These are phyloP conservation scores for Scleroderma citrinum DNA, from an alignment of 768 basidiomycete species.

Conservation along the genomic window DNA sequence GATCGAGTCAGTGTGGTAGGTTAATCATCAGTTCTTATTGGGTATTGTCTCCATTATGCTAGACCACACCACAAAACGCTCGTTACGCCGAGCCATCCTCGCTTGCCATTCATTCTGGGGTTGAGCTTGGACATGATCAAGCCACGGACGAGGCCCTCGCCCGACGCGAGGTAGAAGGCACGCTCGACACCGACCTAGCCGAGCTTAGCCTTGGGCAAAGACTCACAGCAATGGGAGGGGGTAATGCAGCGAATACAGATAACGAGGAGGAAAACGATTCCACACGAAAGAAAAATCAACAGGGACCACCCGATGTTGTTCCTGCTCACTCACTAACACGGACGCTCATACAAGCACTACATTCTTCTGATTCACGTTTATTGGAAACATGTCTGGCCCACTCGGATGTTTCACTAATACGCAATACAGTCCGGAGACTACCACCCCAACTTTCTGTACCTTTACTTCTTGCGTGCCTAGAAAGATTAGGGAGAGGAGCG, in stretches of 20 bases:
- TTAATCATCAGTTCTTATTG: background rate
- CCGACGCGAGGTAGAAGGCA: slow-evolving; percentile 52
- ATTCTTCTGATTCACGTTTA: slow-evolving; percentile 85
- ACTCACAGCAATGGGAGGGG: slow-evolving; percentile 14
- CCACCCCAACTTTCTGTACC: slow-evolving; percentile 86
- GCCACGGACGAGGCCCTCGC: slow-evolving; percentile 43
- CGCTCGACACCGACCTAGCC: slow-evolving; percentile 77
- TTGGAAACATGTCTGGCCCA: slow-evolving; percentile 85
- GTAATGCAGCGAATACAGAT: slow-evolving; percentile 22
- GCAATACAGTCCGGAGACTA: slow-evolving; percentile 79
- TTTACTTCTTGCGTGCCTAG: slow-evolving; percentile 82
- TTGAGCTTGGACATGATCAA: slow-evolving; percentile 54
- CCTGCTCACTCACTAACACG: slow-evolving; percentile 87
- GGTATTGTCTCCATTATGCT: slow-evolving; percentile 13
- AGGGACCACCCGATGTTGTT: slow-evolving; percentile 35
- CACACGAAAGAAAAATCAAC: slow-evolving; percentile 12
- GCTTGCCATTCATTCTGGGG: slow-evolving; percentile 61
- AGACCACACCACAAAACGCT: slow-evolving; percentile 43
- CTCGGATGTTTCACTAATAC: slow-evolving; percentile 73
- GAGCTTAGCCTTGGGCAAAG: slow-evolving; percentile 86
- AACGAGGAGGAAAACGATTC: slow-evolving; percentile 40
- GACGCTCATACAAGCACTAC: slow-evolving; percentile 92
- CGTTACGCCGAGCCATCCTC: slow-evolving; percentile 64
- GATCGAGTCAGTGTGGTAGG: slow-evolving; percentile 15
- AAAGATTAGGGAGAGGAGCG: slow-evolving; percentile 74